A percentile compares a stretch with the other conserved stretches of the same genome.
Evolutionary conservation across 176 grass and related monocot species (phyloP).

Genomic region (Coix lacrymajobi): DNA sequence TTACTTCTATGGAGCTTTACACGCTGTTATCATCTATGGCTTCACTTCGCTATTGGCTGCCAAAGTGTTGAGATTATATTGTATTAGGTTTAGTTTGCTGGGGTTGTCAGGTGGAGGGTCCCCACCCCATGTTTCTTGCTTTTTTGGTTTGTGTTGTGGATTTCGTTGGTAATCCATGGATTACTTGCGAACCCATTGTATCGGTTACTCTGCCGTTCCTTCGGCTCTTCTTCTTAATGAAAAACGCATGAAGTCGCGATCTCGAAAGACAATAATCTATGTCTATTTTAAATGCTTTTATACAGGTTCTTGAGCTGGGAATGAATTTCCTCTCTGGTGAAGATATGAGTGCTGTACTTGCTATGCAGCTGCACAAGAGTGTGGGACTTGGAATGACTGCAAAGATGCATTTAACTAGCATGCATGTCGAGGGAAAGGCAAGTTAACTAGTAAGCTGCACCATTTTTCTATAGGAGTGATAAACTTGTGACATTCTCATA

Average conservation of each 20-base stretch:
- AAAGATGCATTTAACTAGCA: conserved; percentile 95
- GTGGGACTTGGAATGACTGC: conserved; percentile 78
- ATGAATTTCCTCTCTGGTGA: conserved; percentile 92
- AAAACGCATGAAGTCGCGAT: too few relatives aligned
- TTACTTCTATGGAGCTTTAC: background rate
- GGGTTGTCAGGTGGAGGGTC: too few relatives aligned
- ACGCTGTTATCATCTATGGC: too few relatives aligned
- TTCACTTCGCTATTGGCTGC: too few relatives aligned
- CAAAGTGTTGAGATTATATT: too few relatives aligned
- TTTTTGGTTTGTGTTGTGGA: too few relatives aligned
- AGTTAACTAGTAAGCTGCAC: conserved; percentile 19
- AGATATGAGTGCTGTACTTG: conserved; percentile 89
- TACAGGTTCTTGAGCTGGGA: conserved; percentile 88
- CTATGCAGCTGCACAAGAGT: conserved; percentile 68
- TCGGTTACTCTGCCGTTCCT: too few relatives aligned
- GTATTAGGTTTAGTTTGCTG: too few relatives aligned
- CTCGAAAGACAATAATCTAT: background rate
- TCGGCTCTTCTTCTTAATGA: too few relatives aligned
- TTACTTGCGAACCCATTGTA: too few relatives aligned
- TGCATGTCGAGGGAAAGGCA: conserved; percentile 99
- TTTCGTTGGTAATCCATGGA: too few relatives aligned
- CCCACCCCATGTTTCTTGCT: too few relatives aligned
- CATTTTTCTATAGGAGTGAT: background rate
- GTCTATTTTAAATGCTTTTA: background rate
- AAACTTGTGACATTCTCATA: background rate